Evolutionary conservation across 345 rosid genomes (phyloP), one percentile per base, ranked within the genome.

Genomic region (Eucalyptus coolabah): DNA sequence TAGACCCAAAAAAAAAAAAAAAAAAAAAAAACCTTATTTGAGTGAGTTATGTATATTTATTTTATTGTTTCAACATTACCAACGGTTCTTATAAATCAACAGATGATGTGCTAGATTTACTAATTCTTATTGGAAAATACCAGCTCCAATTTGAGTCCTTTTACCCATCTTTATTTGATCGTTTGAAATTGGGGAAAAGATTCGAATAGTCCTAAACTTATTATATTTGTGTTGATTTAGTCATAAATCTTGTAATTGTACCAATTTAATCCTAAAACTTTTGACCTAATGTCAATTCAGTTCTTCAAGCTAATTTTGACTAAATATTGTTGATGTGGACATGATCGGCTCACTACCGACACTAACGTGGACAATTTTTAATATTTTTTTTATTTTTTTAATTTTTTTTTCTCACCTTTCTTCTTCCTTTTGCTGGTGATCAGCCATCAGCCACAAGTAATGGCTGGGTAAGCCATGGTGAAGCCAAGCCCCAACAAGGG

Each of bases 331-430:
- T 53, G 11, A 53, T 0, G 1, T 53, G 5, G 2, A 53, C 59
- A 53, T 0, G 0, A 1, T 9, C 0, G 0, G 2, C 2, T 53
- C 59, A 53, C 5, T 21, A 53, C 59, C 5, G 0, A 21, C 5
- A 53, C 2, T 53, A 53, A 53, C 0, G 5, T 53, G 1, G 26
- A 53, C 0, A 8, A 53, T 8, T 53, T 53, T 21, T 4, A 53
- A 53, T 21, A 1, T 1, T 21, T 53, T 53, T 6, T 8, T 10
- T 8, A 19, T 53, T 21, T 53, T 47, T 53, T 21, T 53, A n/a
- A n/a, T n/a, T n/a, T n/a, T 53, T 53, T 51, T 53, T 53, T 8
- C 1, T 19, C 11, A 19, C 11, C 0, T 19, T 8, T 53, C 1
- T 53, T 53, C 11, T 53, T 53, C 59, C 11, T 21, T 53, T 53